These are phyloP conservation scores for Colletotrichum australisinense DNA, from an alignment of 2,329 filamentous ascomycete species.

Conservation along the genomic window DNA sequence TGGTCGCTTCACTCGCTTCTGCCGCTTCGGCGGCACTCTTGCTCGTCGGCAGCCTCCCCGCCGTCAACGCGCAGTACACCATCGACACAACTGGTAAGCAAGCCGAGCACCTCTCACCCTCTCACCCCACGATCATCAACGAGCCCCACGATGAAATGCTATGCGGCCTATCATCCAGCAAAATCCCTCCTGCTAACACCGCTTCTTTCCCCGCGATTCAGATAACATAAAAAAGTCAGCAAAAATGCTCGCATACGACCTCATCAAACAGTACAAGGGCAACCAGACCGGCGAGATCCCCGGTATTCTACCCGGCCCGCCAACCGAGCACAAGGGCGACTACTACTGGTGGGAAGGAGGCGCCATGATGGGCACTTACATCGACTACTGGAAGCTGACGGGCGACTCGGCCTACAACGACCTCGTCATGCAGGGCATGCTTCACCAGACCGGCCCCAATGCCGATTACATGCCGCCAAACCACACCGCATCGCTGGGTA, in stretches of 20 bases:
- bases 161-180: neutral
- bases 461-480: constrained; percentile 71
- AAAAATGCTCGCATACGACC: constrained; percentile 60
- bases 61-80: constrained; percentile 40
- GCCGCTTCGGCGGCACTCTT: constrained; percentile 33
- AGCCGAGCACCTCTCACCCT: neutral
- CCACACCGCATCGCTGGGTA: constrained; percentile 67
- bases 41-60: constrained; percentile 25
- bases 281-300: constrained; percentile 63
- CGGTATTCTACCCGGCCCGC: constrained; percentile 68
- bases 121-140: neutral
- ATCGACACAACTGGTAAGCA: constrained; percentile 46
- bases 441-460: constrained; percentile 68
- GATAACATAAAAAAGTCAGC: constrained; percentile 60
- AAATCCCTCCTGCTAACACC: neutral
- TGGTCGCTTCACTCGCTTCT: constrained; percentile 29
- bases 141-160: neutral
- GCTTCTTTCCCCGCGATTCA: constrained; percentile 37
- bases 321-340: constrained; percentile 56
- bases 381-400: constrained; percentile 78
- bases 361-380: constrained; percentile 74
- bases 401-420: constrained; percentile 73
- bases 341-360: constrained; percentile 84
- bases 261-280: constrained; percentile 63
- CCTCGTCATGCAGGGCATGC: constrained; percentile 65